These are phyloP conservation scores for Telopea speciosissima DNA, from an alignment of 177 flowering plant species.

Conservation along the genomic window DNA sequence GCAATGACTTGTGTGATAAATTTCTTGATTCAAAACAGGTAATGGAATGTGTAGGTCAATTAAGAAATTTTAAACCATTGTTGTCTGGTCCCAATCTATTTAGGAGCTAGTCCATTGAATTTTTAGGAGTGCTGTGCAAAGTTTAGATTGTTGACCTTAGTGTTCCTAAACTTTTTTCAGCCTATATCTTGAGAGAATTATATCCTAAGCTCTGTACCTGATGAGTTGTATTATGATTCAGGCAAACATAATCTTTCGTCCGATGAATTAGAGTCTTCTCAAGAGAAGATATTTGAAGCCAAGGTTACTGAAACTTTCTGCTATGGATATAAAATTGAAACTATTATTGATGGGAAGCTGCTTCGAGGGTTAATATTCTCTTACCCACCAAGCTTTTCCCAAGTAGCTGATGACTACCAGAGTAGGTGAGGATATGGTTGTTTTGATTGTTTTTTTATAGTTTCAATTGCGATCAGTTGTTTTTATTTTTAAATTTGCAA, in stretches of 20 bases:
- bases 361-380: constrained; percentile 84
- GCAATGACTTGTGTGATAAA: too few relatives aligned
- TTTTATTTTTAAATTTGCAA: neutral
- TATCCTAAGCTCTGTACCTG: neutral
- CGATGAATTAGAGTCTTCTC: constrained; percentile 28
- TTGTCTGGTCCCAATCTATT: neutral
- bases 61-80: neutral
- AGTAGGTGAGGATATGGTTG: constrained; percentile 40
- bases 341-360: constrained; percentile 77
- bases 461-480: neutral
- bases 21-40: neutral
- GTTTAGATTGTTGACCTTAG: neutral
- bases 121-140: neutral
- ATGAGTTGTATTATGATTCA: constrained; percentile 23
- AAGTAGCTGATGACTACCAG: constrained; percentile 21
- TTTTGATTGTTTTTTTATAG: neutral
- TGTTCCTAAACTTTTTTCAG: neutral
- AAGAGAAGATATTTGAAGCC: constrained; percentile 74
- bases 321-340: constrained; percentile 76
- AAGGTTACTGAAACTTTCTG: constrained; percentile 60
- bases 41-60: neutral
- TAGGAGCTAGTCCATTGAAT: neutral
- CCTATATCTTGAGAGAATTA: neutral
- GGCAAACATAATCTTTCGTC: constrained; percentile 36
- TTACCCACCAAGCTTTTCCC: constrained; percentile 35